These are phyloP conservation scores for Pilaira anomala DNA, from an alignment of 192 early-diverging fungal genomes.

Conservation along the genomic window DNA sequence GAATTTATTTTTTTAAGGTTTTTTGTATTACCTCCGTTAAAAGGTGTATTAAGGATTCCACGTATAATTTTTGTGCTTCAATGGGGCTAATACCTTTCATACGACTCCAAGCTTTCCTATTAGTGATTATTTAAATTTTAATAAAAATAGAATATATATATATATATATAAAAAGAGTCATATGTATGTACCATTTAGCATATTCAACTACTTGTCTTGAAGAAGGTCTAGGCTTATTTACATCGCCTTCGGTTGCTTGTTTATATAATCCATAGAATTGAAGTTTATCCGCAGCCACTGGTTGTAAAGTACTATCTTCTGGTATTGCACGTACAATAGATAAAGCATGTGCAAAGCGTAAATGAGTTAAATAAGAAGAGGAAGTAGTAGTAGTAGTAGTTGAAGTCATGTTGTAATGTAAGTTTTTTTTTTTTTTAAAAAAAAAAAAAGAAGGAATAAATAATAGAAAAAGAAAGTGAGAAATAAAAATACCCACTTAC, in stretches of 20 bases:
- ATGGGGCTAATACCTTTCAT: slow-evolving; percentile 22
- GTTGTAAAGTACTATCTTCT: slow-evolving; percentile 14
- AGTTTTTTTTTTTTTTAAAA: not conserved
- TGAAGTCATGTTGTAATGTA: not conserved
- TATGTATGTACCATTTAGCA: slow-evolving; percentile 35
- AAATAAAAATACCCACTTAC: not conserved
- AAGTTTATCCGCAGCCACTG: slow-evolving; percentile 26
- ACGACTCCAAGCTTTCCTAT: slow-evolving; percentile 33
- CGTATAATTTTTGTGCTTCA: slow-evolving; percentile 31
- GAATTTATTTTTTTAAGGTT: not conserved
- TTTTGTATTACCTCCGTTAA: slow-evolving; percentile 22
- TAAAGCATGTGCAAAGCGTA: slow-evolving; percentile 13
- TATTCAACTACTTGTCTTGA: slow-evolving; percentile 17
- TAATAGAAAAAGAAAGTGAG: not conserved
- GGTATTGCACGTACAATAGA: slow-evolving; percentile 9
- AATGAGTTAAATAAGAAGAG: slow-evolving; percentile 2
- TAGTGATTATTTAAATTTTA: not conserved
- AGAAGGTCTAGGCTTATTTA: slow-evolving; percentile 19
- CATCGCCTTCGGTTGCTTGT: slow-evolving; percentile 29
- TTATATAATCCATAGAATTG: slow-evolving; percentile 34
- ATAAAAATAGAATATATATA: not conserved
- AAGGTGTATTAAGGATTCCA: slow-evolving; percentile 21
- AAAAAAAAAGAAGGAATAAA: not conserved
- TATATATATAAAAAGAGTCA: not conserved
- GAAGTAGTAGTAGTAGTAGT: not conserved